These are phyloP conservation scores for Penicillium soppii DNA, from an alignment of 495 filamentous ascomycete species.

Conservation along the genomic window DNA sequence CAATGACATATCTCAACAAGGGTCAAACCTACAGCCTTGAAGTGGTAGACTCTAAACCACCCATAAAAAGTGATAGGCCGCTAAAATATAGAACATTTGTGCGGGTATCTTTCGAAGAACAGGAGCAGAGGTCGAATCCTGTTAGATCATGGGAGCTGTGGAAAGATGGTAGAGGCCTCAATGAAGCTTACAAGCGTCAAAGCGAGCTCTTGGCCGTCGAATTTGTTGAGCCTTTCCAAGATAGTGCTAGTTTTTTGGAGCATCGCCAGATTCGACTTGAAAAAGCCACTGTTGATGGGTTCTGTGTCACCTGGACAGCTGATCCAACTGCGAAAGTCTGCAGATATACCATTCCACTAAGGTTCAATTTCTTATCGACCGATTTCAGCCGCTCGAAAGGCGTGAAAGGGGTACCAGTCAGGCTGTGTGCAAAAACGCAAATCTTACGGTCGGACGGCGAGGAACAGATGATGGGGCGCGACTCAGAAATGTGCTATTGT, in stretches of 20 bases:
- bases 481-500: conserved; percentile 80
- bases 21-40: conserved; percentile 87
- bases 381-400: conserved; percentile 97
- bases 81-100: conserved; percentile 78
- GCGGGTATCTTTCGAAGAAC: conserved; percentile 90
- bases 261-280: conserved; percentile 76
- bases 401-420: conserved; percentile 89
- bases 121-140: conserved; percentile 77
- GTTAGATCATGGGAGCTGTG: conserved; percentile 88
- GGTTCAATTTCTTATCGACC: conserved; percentile 95
- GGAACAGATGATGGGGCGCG: conserved; percentile 36
- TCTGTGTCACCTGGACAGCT: conserved; percentile 84
- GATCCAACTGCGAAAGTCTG: conserved; percentile 53
- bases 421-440: conserved; percentile 87
- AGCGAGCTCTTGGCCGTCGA: conserved; percentile 89
- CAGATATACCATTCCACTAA: conserved; percentile 78
- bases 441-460: conserved; percentile 44
- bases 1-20: conserved; percentile 93
- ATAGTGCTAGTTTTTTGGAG: conserved; percentile 63
- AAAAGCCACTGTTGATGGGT: conserved; percentile 82
- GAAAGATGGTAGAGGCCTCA: conserved; percentile 89
- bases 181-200: conserved; percentile 84
- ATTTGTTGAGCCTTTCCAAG: conserved; percentile 74
- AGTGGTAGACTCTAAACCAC: conserved; percentile 61
- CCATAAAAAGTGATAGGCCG: conserved; percentile 44